phyloP scores from a whole-genome alignment of 805 yeast species.

The Torulaspora maleeae region DNA sequence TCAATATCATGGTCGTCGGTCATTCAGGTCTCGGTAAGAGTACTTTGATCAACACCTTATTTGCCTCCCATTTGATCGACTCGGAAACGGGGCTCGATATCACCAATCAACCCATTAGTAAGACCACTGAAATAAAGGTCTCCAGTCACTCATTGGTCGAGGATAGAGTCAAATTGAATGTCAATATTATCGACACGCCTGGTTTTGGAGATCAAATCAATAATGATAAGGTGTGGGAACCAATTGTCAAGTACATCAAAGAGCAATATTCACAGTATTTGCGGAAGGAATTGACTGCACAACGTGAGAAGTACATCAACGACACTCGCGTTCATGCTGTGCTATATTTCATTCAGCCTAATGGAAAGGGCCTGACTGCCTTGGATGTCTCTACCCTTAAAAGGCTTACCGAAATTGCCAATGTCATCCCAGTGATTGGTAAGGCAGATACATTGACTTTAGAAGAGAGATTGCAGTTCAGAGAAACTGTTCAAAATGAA shows the following conservation, averaged over 20 bases:
- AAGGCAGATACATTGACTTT: conserved; percentile 86
- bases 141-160: conserved; percentile 69
- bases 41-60: conserved; percentile 84
- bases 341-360: conserved; percentile 85
- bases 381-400: conserved; percentile 79
- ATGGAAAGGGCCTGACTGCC: conserved; percentile 76
- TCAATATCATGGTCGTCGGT: conserved; percentile 92
- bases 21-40: conserved; percentile 92
- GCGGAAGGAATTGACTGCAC: conserved; percentile 91
- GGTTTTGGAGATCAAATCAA: conserved; percentile 97
- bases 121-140: conserved; percentile 80
- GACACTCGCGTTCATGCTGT: conserved; percentile 95
- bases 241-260: conserved; percentile 86
- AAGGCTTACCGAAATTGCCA: conserved; percentile 82
- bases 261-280: conserved; percentile 90
- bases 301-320: conserved; percentile 72
- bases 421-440: conserved; percentile 93
- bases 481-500: conserved; percentile 71
- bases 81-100: conserved; percentile 63
- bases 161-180: conserved; percentile 78
- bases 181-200: conserved; percentile 93
- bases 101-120: conserved; percentile 67
- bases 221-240: conserved; percentile 96
- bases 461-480: conserved; percentile 75
- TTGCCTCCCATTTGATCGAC: conserved; percentile 72